phyloP scores from a whole-genome alignment of 1,139 yeast species.

The Nakaseomyces nivariensis region DNA sequence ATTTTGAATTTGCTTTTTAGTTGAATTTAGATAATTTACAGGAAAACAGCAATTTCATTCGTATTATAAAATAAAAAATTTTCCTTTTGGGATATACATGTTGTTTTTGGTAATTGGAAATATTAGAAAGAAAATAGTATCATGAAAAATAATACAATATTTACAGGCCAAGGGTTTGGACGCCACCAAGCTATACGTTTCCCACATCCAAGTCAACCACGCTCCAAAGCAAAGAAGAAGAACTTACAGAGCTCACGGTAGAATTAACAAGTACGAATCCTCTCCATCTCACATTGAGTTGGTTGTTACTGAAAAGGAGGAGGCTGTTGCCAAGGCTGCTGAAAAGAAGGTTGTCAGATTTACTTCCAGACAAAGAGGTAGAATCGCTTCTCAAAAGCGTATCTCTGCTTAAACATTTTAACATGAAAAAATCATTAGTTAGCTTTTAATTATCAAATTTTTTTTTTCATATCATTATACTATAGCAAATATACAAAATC shows the following conservation, averaged over 20 bases:
- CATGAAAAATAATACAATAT: not conserved
- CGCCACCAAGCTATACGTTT: constrained; percentile 81
- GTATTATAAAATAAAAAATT: no score
- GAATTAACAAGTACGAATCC: constrained; percentile 98
- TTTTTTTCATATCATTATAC: constrained; percentile 3
- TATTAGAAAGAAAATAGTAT: not conserved
- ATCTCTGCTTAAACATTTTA: constrained; percentile 39
- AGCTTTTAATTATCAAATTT: constrained; percentile 2
- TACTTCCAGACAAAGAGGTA: constrained; percentile 82
- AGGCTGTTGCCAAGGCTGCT: constrained; percentile 86
- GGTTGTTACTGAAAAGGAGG: constrained; percentile 91
- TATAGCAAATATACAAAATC: not conserved
- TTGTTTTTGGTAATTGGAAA: no score
- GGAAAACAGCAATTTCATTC: no score
- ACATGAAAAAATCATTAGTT: constrained; percentile 1
- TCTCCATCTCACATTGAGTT: constrained; percentile 98
- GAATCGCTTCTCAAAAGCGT: constrained; percentile 78
- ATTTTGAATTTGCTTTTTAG: no score
- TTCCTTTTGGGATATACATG: no score
- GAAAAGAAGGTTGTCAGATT: constrained; percentile 71
- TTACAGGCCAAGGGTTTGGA: constrained; percentile 87
- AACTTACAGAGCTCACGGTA: constrained; percentile 99
- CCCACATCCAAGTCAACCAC: constrained; percentile 99
- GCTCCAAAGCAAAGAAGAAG: constrained; percentile 99
- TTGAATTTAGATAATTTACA: no score